Base-by-base conservation (phyloP, 306 rosid genomes). In the Geum urbanum region DNA sequence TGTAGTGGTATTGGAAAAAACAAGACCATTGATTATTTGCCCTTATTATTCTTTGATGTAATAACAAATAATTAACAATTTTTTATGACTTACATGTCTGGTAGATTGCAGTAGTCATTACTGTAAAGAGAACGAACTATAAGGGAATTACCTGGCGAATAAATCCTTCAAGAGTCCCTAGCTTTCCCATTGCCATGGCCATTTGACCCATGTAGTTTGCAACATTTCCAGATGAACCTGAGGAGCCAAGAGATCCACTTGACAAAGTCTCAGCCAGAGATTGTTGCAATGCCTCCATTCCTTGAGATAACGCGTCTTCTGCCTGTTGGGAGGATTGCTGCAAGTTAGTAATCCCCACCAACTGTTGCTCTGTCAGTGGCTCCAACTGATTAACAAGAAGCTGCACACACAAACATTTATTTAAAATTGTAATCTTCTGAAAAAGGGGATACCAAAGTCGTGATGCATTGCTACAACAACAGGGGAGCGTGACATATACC, bases 141-240 rank as follows among this genome's bases (percentile, higher is more conserved):
- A 27, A 57, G n/a, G 45, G 57, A 27, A 53, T 60, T 85, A 94
- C 99, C 94, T 94, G 99, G 75, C 92, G 86, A 63, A 94, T 88
- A 71, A 94, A 91, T 22, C 92, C 96, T 74, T 94, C 99, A 1
- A 94, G 91, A 18, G 96, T 88, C 74, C 96, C 97, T 4, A 94
- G 92, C 83, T 94, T 94, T 54, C 96, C 97, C 94, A 91, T 91
- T 74, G 99, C 97, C 97, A 88, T 90, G 54, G 97, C 99, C 99
- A 94, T 94, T 77, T 91, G 99, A 71, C 97, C 95, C 97, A 91
- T 91, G 89, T 94, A 91, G 82, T 87, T 94, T 43, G 97, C 97
- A 13, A 89, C 99, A 65, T 90, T 86, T 62, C 96, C 96, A 0
- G 98, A 92, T 8, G 96, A 79, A 76, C 98, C 82, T 2, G 98